Percentiles rank a stretch among this genome's conserved stretches.
These are phyloP conservation scores for Kentomonas sorsogonicus DNA, from an alignment of 208 protist genomes.

Conservation along the genomic window DNA sequence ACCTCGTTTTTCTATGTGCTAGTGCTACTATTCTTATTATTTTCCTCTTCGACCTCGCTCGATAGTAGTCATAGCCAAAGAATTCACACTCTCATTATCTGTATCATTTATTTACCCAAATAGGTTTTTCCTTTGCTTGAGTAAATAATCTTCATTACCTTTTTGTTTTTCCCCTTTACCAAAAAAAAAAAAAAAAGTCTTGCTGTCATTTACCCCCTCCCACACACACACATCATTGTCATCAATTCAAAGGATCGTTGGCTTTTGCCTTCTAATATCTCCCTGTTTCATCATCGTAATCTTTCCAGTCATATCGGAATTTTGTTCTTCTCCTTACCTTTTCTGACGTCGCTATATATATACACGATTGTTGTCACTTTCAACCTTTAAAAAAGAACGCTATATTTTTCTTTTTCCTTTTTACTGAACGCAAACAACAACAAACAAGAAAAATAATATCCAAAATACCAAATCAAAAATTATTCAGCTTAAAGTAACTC, in stretches of 20 bases:
- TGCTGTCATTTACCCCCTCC: not conserved
- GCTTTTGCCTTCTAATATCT: not conserved
- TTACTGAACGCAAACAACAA: too few relatives aligned
- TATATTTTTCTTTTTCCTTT: not conserved
- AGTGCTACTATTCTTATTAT: not conserved
- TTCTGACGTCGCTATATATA: not conserved
- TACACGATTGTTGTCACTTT: not conserved
- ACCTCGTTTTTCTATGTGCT: too few relatives aligned
- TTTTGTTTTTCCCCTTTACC: not conserved
- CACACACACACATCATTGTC: not conserved
- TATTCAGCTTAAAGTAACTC: conserved; percentile 3
- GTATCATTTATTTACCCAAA: not conserved
- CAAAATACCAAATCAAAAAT: not conserved
- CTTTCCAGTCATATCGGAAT: not conserved
- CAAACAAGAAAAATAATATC: conserved; percentile 3
- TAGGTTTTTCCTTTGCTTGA: not conserved
- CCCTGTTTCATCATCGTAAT: not conserved
- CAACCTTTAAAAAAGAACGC: not conserved
- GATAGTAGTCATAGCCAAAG: not conserved
- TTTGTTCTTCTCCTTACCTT: conserved; percentile 4
- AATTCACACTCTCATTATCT: not conserved
- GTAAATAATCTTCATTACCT: not conserved
- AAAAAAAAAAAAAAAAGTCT: not conserved
- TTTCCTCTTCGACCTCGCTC: not conserved
- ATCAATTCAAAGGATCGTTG: too few relatives aligned